phyloP scores from a whole-genome alignment of 2,329 filamentous ascomycete species.

The Aspergillus sp. region DNA sequence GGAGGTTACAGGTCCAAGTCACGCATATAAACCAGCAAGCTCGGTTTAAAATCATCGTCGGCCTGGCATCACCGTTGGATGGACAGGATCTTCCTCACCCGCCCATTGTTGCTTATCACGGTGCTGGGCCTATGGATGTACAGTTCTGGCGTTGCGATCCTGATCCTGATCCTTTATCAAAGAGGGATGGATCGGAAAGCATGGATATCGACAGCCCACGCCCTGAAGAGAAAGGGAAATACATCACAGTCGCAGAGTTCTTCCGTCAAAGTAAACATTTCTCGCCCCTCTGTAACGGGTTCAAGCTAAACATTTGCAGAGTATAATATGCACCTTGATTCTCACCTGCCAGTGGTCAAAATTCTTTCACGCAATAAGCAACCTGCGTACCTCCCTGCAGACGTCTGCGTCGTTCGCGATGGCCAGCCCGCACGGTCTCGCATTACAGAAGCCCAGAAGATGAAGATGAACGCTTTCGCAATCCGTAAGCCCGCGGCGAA shows the following conservation, averaged over 20 bases:
- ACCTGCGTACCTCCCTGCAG: slow-evolving; percentile 66
- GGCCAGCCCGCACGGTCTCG: slow-evolving; percentile 65
- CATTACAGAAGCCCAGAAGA: slow-evolving; percentile 61
- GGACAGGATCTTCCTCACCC: slow-evolving; percentile 34
- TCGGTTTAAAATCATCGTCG: slow-evolving; percentile 48
- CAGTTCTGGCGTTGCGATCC: slow-evolving; percentile 51
- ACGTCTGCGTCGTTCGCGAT: slow-evolving; percentile 62
- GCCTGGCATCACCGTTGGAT: slow-evolving; percentile 43
- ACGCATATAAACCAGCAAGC: slow-evolving; percentile 41
- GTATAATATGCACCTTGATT: slow-evolving; percentile 38
- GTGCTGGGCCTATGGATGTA: slow-evolving; percentile 54
- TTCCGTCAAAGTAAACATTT: slow-evolving; percentile 45
- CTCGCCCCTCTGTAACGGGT: background rate
- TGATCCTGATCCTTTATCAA: background rate
- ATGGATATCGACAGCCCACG: slow-evolving; percentile 7
- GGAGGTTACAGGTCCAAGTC: slow-evolving; percentile 40
- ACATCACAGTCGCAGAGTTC: slow-evolving; percentile 55
- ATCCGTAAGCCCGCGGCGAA: slow-evolving; percentile 67
- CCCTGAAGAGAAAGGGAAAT: slow-evolving; percentile 32
- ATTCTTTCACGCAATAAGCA: slow-evolving; percentile 55
- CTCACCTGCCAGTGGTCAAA: slow-evolving; percentile 62
- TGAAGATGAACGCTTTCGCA: slow-evolving; percentile 70
- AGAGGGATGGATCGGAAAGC: too few species aligned
- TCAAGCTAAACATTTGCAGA: slow-evolving; percentile 22
- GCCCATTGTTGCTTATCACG: slow-evolving; percentile 37